Evolutionary conservation across 2,329 filamentous ascomycete species (phyloP).

Genomic region (Trichoderma hamatum): DNA sequence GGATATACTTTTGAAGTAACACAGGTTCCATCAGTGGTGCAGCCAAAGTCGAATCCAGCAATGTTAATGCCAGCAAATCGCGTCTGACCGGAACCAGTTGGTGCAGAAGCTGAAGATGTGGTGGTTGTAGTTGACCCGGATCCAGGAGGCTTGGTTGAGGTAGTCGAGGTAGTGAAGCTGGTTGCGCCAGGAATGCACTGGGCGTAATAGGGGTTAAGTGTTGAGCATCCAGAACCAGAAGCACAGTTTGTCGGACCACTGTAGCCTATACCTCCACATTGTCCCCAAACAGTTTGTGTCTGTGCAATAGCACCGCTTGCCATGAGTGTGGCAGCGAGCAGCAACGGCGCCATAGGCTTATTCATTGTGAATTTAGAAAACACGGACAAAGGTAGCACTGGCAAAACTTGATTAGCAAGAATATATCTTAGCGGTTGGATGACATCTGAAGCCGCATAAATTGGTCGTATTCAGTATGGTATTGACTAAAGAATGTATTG

Average conservation of each 20-base stretch:
- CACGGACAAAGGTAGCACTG: not conserved
- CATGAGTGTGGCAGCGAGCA: not conserved
- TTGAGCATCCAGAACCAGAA: not conserved
- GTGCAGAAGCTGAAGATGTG: not conserved
- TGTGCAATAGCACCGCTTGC: conserved; percentile 4
- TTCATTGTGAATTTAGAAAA: not conserved
- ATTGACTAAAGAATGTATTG: not conserved
- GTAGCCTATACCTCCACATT: conserved; percentile 13
- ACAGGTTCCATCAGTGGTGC: conserved; percentile 44
- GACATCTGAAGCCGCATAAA: not conserved
- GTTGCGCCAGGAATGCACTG: conserved; percentile 15
- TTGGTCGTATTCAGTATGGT: too few relatives aligned
- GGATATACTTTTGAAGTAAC: conserved; percentile 34
- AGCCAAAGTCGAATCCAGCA: conserved; percentile 45
- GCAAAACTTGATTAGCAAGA: not conserved
- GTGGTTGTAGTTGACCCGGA: conserved; percentile 8
- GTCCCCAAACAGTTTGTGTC: conserved; percentile 12
- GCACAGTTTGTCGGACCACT: conserved; percentile 6
- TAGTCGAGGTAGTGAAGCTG: conserved; percentile 4
- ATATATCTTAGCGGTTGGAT: not conserved
- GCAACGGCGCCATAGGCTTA: not conserved
- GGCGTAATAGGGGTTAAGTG: conserved; percentile 12
- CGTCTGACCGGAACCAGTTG: not conserved
- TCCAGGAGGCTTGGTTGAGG: not conserved
- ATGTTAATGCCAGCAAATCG: conserved; percentile 13